These are phyloP conservation scores for Naganishia liquefaciens DNA, from an alignment of 1,284 basidiomycete species.

Conservation along the genomic window DNA sequence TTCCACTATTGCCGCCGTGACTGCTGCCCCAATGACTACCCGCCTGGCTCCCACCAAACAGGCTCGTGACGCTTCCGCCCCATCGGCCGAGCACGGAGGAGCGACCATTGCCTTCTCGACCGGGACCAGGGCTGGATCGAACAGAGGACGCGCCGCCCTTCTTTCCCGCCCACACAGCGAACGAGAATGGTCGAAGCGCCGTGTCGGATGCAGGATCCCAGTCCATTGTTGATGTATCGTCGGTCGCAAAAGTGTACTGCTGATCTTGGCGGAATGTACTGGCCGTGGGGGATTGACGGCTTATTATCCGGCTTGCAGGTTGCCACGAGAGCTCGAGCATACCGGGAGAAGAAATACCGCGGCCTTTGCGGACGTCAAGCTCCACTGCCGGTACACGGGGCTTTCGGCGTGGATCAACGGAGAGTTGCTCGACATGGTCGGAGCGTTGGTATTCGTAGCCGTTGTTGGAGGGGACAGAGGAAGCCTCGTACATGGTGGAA, in stretches of 20 bases:
- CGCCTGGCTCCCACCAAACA: constrained; percentile 74
- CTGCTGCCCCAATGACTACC: constrained; percentile 75
- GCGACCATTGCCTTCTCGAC: constrained; percentile 40
- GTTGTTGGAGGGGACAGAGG: not conserved
- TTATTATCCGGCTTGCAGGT: constrained; percentile 6
- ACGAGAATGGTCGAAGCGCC: constrained; percentile 49
- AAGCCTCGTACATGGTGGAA: constrained; percentile 31
- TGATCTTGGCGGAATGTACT: constrained; percentile 18
- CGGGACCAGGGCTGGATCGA: constrained; percentile 28
- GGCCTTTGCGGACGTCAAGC: constrained; percentile 51
- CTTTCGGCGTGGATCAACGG: not conserved
- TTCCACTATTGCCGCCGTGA: constrained; percentile 68
- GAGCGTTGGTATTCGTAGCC: not conserved
- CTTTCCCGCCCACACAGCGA: constrained; percentile 48
- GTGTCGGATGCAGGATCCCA: constrained; percentile 2
- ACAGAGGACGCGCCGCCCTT: constrained; percentile 35
- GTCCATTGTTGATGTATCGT: constrained; percentile 3
- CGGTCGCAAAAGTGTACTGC: constrained; percentile 24
- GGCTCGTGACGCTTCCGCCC: constrained; percentile 70
- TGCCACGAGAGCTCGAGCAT: constrained; percentile 34
- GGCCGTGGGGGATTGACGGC: constrained; percentile 2
- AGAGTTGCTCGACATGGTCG: not conserved
- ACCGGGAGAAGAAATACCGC: constrained; percentile 41
- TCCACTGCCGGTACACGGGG: constrained; percentile 12
- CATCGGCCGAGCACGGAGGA: constrained; percentile 60